Base-by-base conservation (phyloP, 2,329 filamentous ascomycete genomes). In the Colletotrichum chlorophyti region DNA sequence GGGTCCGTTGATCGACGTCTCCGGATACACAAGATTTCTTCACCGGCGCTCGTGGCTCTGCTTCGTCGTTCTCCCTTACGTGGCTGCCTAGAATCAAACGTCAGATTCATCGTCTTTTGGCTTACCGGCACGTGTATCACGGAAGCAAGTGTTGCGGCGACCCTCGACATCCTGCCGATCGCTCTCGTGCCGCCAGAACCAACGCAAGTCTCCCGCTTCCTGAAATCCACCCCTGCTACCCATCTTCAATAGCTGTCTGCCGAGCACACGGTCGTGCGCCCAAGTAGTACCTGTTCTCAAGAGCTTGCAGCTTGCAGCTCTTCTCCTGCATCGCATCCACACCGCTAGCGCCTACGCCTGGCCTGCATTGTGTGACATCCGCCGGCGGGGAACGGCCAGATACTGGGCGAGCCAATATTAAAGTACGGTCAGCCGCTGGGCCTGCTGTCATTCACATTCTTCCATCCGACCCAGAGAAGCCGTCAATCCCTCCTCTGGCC, bases 331-430 rank as follows among this genome's bases (percentile, higher is more conserved):
- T 53, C 48, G 34, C 54, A 62, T 49, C 60, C 64, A 65, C 63
- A 60, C 62, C 63, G 65, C 62, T 66, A 67, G 67, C 67, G 65
- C 64, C 64, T 63, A 64, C 64, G 64, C 64, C 57, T 58, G 53
- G 50, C 61, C 60, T 69, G 64, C 63, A 47, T 54, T 51, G 43
- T 63, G 58, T 63, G 67, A 72, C 73, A 71, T 74, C 69, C 71
- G 73, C 67, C 68, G 72, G 70, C 70, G 71, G 73, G 70, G 73
- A 71, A 70, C 68, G 65, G 66, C 68, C 69, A 68, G 68, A 66
- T 54, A 65, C 60, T 51, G 58, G 65, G 58, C 69, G 76, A 77
- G 74, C 81, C 82, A 84, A 84, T 84, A 83, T 83, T 74, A 76
- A 74, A 72, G 71, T 70, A 67, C 73, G 69, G 70, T 74, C 80